A percentile compares a stretch with the other conserved stretches of the same genome.
Conservation (phyloP, 257 asterid species). For the Solanum medicagineum region DNA sequence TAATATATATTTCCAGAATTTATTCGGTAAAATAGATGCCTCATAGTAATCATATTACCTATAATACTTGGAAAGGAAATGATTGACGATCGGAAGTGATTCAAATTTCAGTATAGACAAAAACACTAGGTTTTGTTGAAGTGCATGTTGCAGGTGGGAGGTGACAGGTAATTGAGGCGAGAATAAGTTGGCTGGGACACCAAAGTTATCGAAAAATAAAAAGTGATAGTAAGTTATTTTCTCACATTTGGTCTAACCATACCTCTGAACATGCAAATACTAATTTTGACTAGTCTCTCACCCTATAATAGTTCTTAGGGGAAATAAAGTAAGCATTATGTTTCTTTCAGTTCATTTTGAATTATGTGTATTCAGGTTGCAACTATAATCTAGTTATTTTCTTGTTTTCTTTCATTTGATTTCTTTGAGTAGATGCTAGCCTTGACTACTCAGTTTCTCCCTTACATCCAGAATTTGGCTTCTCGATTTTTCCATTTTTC, state of each 20-base stretch:
- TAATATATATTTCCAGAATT: not conserved
- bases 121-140: not conserved
- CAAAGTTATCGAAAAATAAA: not conserved
- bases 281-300: not conserved
- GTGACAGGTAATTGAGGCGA: not conserved
- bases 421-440: not conserved
- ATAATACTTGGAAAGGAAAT: not conserved
- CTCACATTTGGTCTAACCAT: not conserved
- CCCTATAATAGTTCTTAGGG: not conserved
- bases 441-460: not conserved
- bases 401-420: not conserved
- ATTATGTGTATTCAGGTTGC: not conserved
- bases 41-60: not conserved
- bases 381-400: not conserved
- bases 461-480: not conserved
- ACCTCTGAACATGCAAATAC: not conserved
- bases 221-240: not conserved
- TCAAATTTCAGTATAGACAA: not conserved
- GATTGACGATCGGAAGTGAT: not conserved
- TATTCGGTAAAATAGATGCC: not conserved
- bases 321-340: not conserved
- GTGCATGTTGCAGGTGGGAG: not conserved
- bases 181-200: not conserved
- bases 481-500: not conserved
- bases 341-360: not conserved